Conservation (phyloP, 2,329 filamentous ascomycete species). For the Bimuria novae-zelandiae region DNA sequence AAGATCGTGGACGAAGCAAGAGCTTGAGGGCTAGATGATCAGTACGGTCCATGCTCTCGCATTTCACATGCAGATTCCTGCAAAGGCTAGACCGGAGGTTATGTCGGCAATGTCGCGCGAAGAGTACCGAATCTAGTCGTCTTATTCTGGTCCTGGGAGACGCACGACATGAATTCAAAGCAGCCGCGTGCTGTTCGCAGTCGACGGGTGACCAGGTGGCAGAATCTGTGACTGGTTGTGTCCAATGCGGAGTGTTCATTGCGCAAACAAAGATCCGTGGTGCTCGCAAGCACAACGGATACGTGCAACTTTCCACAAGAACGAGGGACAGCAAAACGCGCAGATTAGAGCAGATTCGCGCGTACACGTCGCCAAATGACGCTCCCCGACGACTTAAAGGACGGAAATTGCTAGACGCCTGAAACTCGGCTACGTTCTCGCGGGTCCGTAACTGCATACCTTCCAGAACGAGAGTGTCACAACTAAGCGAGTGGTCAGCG, state of each 20-base stretch:
- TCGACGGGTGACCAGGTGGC: no score
- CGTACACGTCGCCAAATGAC: neutral
- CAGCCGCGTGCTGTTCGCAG: neutral
- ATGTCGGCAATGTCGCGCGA: neutral
- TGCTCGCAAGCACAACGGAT: no score
- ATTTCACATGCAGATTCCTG: neutral
- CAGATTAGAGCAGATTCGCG: neutral
- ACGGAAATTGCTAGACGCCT: constrained; percentile 1
- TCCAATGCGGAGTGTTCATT: no score
- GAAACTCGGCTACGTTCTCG: neutral
- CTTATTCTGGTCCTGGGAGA: no score
- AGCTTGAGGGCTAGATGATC: constrained; percentile 3
- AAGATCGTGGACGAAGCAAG: neutral
- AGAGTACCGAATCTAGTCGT: no score
- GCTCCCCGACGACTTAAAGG: neutral
- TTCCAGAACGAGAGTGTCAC: neutral
- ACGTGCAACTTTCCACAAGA: no score
- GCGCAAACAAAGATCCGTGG: no score
- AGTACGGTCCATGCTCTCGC: neutral
- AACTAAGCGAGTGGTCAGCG: neutral
- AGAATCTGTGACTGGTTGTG: no score
- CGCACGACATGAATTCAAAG: neutral
- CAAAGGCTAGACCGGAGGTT: neutral
- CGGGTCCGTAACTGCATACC: neutral
- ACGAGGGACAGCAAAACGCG: neutral